phyloP scores from a whole-genome alignment of 2,329 filamentous ascomycete genomes.

The Talaromyces sp. region DNA sequence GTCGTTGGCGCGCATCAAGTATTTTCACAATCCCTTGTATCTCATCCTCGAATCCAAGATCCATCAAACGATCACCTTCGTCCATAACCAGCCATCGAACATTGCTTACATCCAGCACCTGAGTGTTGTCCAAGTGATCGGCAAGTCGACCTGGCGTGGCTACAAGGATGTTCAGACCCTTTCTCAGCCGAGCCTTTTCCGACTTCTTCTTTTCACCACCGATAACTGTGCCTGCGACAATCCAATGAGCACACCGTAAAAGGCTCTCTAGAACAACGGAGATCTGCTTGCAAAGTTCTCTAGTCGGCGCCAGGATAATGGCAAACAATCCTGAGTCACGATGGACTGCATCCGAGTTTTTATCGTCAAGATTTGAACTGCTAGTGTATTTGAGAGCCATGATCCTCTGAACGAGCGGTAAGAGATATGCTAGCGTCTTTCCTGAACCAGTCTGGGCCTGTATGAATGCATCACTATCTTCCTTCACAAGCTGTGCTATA shows the following conservation, averaged over 20 bases:
- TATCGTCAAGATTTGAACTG: constrained; percentile 17
- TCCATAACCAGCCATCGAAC: constrained; percentile 93
- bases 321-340: constrained; percentile 88
- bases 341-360: constrained; percentile 52
- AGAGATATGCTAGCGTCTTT: constrained; percentile 92
- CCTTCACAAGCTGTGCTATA: constrained; percentile 72
- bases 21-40: constrained; percentile 80
- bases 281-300: constrained; percentile 93
- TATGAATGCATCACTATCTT: constrained; percentile 86
- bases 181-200: constrained; percentile 88
- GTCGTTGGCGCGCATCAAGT: constrained; percentile 63
- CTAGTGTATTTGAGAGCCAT: constrained; percentile 59
- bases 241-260: constrained; percentile 85
- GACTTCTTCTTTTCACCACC: constrained; percentile 70
- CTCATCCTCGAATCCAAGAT: constrained; percentile 93
- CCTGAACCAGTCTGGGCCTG: constrained; percentile 96
- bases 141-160: constrained; percentile 87
- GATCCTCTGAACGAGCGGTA: constrained; percentile 87
- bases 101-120: constrained; percentile 79
- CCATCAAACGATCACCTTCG: constrained; percentile 97
- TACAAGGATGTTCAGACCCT: constrained; percentile 92
- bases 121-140: constrained; percentile 89
- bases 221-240: constrained; percentile 82
- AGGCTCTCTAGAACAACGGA: constrained; percentile 79
- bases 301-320: constrained; percentile 86